Conservation (phyloP, 768 basidiomycete species). For the Suillus subaureus region DNA sequence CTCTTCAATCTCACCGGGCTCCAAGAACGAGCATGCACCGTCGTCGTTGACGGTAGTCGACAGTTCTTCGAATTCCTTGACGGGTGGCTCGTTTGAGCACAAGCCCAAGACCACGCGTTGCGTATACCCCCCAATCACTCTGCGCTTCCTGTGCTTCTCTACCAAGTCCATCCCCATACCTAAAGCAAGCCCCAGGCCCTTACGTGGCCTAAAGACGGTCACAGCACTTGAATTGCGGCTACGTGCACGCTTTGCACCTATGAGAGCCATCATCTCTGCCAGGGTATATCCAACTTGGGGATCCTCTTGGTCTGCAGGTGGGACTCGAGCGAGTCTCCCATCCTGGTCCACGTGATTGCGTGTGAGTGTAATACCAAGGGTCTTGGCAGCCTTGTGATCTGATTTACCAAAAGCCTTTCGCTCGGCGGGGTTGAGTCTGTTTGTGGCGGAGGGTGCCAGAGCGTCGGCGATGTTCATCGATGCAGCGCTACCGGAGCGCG, state of each 20-base stretch:
- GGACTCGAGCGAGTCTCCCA: not conserved
- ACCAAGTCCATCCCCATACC: constrained; percentile 5
- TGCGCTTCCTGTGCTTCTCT: constrained; percentile 9
- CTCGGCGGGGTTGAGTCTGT: constrained; percentile 12
- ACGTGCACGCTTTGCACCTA: constrained; percentile 13
- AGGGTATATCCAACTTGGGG: not conserved
- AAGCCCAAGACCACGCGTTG: constrained; percentile 8
- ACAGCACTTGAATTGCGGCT: constrained; percentile 8
- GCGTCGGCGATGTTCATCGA: not conserved
- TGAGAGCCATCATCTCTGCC: constrained; percentile 13
- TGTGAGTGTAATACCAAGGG: constrained; percentile 21
- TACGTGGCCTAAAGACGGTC: constrained; percentile 11
- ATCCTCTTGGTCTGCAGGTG: not conserved
- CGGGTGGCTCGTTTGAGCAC: not conserved
- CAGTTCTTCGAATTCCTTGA: not conserved
- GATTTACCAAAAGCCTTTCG: constrained; percentile 16
- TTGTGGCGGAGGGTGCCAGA: constrained; percentile 7
- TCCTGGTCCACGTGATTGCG: constrained; percentile 10
- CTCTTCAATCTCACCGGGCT: constrained; percentile 4
- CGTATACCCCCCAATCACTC: not conserved
- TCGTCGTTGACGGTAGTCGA: constrained; percentile 7
- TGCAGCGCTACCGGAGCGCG: not conserved
- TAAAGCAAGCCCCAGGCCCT: constrained; percentile 7
- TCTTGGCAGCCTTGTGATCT: constrained; percentile 17
- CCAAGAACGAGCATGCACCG: constrained; percentile 6